A percentile compares a stretch with the other conserved stretches of the same genome.
Evolutionary conservation across 169 alveolate genomes (phyloP).

Genomic region (Plasmodium fragile): DNA sequence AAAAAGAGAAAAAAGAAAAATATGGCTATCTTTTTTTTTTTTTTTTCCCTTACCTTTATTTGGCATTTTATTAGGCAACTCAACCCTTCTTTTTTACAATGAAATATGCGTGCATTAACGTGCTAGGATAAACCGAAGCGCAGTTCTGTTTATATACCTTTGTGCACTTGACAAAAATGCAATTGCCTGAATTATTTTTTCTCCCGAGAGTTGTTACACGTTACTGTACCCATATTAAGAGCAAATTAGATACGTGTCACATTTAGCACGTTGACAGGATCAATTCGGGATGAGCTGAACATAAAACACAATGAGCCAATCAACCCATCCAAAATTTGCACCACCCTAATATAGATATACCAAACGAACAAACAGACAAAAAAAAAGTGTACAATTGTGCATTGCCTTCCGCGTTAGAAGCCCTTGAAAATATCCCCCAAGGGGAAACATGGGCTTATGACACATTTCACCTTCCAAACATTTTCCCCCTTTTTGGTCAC

Average conservation of each 20-base stretch:
- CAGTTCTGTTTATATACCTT: neutral
- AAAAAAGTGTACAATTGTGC: neutral
- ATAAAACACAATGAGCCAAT: neutral
- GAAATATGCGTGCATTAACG: neutral
- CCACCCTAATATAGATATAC: neutral
- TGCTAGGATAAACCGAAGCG: neutral
- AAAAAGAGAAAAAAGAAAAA: neutral
- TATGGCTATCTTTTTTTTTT: neutral
- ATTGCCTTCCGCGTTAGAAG: neutral
- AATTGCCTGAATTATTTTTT: neutral
- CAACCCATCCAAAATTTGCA: neutral
- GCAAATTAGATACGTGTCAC: neutral
- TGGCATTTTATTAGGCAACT: neutral
- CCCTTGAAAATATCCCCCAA: neutral
- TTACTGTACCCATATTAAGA: neutral
- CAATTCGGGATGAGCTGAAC: neutral
- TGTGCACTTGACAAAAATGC: neutral
- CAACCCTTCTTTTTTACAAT: neutral
- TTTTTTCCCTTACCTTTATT: neutral
- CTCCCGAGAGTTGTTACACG: neutral
- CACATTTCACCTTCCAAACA: neutral
- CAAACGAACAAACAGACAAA: neutral
- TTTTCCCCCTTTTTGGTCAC: neutral
- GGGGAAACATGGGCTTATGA: neutral
- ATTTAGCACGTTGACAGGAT: neutral